These are phyloP conservation scores for Lipomyces sp. DNA, from an alignment of 805 yeast genomes.

Conservation along the genomic window DNA sequence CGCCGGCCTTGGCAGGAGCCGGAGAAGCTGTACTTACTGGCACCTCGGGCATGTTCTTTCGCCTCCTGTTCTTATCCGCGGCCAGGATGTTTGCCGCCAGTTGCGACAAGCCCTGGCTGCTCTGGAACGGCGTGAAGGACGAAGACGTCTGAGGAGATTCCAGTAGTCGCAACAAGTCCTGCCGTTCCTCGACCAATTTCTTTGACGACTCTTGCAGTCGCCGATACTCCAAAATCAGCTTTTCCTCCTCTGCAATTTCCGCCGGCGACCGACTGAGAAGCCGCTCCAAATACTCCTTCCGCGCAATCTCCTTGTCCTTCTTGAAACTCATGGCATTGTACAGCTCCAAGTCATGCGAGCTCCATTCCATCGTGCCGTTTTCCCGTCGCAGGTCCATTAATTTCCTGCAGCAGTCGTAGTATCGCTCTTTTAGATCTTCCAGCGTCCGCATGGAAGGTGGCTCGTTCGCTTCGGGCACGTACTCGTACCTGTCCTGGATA, in stretches of 20 bases:
- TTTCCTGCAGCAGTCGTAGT: slow-evolving; percentile 63
- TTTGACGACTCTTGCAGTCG: slow-evolving; percentile 90
- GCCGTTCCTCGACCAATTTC: slow-evolving; percentile 79
- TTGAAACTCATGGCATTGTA: slow-evolving; percentile 66
- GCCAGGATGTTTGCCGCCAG: slow-evolving; percentile 75
- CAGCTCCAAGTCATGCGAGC: slow-evolving; percentile 49
- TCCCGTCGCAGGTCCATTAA: slow-evolving; percentile 48
- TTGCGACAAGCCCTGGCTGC: slow-evolving; percentile 87
- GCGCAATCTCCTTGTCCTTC: slow-evolving; percentile 65
- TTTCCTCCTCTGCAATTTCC: slow-evolving; percentile 97
- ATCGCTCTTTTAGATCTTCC: slow-evolving; percentile 82
- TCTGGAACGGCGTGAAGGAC: slow-evolving; percentile 67
- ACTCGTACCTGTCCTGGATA: slow-evolving; percentile 58
- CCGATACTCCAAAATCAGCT: slow-evolving; percentile 85
- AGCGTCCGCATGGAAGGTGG: slow-evolving; percentile 44
- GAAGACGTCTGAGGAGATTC: slow-evolving; percentile 86
- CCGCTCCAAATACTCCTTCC: slow-evolving; percentile 77
- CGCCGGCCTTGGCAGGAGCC: slow-evolving; percentile 13
- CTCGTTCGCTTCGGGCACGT: slow-evolving; percentile 26
- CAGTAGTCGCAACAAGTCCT: slow-evolving; percentile 67
- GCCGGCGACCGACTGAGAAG: slow-evolving; percentile 84
- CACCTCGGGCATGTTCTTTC: slow-evolving; percentile 36
- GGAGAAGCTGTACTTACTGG: slow-evolving; percentile 29
- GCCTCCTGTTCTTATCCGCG: slow-evolving; percentile 54
- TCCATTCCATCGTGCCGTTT: slow-evolving; percentile 42